A percentile compares a stretch with the other conserved stretches of the same genome.
phyloP scores from a whole-genome alignment of 176 grass and related monocot species.

The Puya raimondii region DNA sequence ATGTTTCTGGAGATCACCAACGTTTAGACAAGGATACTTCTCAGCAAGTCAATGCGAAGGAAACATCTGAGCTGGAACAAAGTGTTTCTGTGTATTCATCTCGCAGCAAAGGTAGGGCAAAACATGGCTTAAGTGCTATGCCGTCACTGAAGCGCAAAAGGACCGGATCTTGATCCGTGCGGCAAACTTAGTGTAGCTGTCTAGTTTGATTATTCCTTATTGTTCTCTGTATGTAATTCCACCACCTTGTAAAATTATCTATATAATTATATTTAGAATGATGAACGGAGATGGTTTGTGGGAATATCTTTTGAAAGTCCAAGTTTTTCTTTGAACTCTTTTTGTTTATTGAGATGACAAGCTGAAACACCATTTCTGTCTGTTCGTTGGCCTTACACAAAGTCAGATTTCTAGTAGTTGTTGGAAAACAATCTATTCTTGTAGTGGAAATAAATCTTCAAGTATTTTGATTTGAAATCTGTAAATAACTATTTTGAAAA shows the following conservation, averaged over 20 bases:
- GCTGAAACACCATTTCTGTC: no score
- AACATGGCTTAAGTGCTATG: conserved; percentile 1
- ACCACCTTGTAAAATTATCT: not conserved
- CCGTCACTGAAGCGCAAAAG: not conserved
- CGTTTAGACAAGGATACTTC: not conserved
- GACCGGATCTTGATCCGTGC: not conserved
- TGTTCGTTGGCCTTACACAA: no score
- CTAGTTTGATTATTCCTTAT: not conserved
- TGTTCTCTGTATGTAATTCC: not conserved
- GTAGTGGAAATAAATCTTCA: no score
- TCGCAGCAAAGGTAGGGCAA: not conserved
- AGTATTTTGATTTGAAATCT: no score
- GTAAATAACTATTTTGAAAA: no score
- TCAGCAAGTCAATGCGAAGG: not conserved
- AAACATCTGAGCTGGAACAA: not conserved
- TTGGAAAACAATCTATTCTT: no score
- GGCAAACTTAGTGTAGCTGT: not conserved
- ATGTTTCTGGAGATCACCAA: not conserved
- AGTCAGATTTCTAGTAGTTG: no score
- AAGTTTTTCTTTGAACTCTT: no score
- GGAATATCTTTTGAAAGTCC: no score
- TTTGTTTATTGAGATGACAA: no score
- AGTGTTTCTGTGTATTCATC: not conserved
- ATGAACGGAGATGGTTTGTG: no score
- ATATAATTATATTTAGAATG: no score